These are phyloP conservation scores for Aspergillus tamarii DNA, from an alignment of 2,329 filamentous ascomycete genomes.

Conservation along the genomic window DNA sequence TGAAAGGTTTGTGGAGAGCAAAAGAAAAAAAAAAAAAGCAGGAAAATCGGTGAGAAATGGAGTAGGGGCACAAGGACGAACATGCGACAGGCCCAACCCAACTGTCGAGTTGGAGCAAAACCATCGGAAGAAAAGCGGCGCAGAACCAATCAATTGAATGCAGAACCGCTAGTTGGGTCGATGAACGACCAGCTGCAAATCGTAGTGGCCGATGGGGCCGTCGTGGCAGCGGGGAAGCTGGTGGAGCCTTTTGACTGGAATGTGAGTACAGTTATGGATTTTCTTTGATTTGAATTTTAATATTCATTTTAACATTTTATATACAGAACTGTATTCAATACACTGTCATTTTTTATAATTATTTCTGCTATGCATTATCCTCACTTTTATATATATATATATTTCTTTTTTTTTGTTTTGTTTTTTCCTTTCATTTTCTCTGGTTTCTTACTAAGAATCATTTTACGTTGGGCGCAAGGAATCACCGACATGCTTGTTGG, in stretches of 20 bases:
- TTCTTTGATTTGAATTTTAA: background rate
- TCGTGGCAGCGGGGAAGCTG: slow-evolving; percentile 25
- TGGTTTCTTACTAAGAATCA: background rate
- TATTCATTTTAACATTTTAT: background rate
- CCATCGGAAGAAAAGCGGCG: slow-evolving; percentile 14
- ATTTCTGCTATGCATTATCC: background rate
- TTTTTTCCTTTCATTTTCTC: background rate
- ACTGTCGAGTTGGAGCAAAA: slow-evolving; percentile 12
- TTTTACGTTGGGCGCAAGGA: slow-evolving; percentile 12
- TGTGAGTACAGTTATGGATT: background rate
- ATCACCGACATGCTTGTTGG: slow-evolving; percentile 4
- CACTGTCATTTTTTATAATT: background rate
- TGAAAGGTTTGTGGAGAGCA: slow-evolving; percentile 9
- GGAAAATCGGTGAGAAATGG: slow-evolving; percentile 12
- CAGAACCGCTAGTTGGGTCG: slow-evolving; percentile 15
- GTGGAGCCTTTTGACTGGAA: background rate
- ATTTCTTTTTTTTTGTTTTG: background rate
- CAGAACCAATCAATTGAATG: slow-evolving; percentile 20
- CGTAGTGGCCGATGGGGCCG: slow-evolving; percentile 18
- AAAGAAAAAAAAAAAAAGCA: slow-evolving; percentile 16
- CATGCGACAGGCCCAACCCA: slow-evolving; percentile 18
- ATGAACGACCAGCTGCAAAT: slow-evolving; percentile 13
- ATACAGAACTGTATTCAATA: background rate
- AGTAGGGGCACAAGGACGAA: slow-evolving; percentile 18
- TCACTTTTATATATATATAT: background rate